These are phyloP conservation scores for Cercospora sp. DNA, from an alignment of 2,329 filamentous ascomycete genomes.

Conservation along the genomic window DNA sequence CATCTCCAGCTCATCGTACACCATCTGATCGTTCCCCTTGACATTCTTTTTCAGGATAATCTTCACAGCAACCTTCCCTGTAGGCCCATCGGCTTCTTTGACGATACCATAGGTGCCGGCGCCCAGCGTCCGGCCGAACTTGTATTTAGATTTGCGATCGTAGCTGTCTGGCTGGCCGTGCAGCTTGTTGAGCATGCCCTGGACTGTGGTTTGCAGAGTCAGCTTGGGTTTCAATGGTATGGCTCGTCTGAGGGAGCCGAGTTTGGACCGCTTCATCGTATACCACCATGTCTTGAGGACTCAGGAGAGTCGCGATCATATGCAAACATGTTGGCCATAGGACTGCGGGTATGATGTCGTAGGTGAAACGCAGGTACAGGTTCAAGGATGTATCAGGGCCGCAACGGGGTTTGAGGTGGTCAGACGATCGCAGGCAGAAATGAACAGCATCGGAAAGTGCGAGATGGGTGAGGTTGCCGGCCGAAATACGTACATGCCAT, in stretches of 20 bases:
- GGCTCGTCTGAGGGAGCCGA: conserved; percentile 21
- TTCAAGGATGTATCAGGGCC: conserved; percentile 19
- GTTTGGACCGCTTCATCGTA: conserved; percentile 15
- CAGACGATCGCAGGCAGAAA: conserved; percentile 5
- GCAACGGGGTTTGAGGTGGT: conserved; percentile 8
- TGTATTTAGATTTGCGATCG: conserved; percentile 95
- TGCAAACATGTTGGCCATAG: conserved; percentile 15
- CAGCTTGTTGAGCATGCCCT: conserved; percentile 83
- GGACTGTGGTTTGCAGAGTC: conserved; percentile 26
- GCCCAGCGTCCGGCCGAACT: conserved; percentile 88
- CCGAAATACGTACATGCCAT: conserved; percentile 22
- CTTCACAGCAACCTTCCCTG: conserved; percentile 91
- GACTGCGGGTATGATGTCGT: conserved; percentile 13
- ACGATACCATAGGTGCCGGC: conserved; percentile 98
- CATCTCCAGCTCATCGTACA: conserved; percentile 94
- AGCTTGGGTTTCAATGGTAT: conserved; percentile 24
- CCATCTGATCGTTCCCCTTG: conserved; percentile 97
- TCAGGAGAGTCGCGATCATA: conserved; percentile 13
- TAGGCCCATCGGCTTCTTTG: conserved; percentile 82
- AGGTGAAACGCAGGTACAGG: conserved; percentile 20
- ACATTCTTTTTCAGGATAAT: conserved; percentile 99
- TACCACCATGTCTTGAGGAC: conserved; percentile 14
- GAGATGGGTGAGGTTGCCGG: neutral
- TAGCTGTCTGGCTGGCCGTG: conserved; percentile 97
- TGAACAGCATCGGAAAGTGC: neutral